A percentile compares a stretch with the other conserved stretches of the same genome.
Evolutionary conservation across 148 eudicot species (phyloP).

Genomic region (Camellia lanceoleosa): DNA sequence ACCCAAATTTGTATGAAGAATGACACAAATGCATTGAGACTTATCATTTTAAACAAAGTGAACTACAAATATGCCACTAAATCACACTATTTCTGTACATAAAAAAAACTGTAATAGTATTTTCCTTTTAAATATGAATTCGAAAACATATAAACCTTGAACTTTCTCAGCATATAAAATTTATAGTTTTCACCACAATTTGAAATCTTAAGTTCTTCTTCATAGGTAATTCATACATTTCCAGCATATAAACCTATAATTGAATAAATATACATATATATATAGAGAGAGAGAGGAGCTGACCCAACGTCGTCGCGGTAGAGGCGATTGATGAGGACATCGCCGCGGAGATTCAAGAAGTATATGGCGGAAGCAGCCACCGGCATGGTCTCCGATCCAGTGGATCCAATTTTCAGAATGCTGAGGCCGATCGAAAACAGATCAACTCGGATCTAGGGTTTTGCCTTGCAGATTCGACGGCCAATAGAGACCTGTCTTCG

Average conservation of each 20-base stretch:
- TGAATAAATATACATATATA: not conserved
- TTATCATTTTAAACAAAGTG: no score
- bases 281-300: slow-evolving; percentile 6
- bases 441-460: slow-evolving; percentile 25
- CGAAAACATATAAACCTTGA: no score
- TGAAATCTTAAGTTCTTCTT: no score
- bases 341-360: slow-evolving; percentile 95
- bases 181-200: no score
- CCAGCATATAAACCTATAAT: no score
- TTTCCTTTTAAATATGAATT: no score
- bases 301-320: slow-evolving; percentile 98
- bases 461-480: not conserved
- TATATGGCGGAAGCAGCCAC: slow-evolving; percentile 96
- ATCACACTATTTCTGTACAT: no score
- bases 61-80: no score
- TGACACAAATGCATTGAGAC: no score
- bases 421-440: slow-evolving; percentile 5
- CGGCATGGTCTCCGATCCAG: slow-evolving; percentile 66
- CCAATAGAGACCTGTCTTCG: not conserved
- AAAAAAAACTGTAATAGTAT: no score
- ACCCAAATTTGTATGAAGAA: no score
- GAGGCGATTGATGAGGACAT: slow-evolving; percentile 98
- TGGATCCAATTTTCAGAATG: slow-evolving; percentile 23
- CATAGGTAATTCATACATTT: no score
- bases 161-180: not conserved